Percentiles rank a stretch among this genome's conserved stretches.
phyloP scores from a whole-genome alignment of 1,284 basidiomycete genomes.

The Ganoderma resinaceum region DNA sequence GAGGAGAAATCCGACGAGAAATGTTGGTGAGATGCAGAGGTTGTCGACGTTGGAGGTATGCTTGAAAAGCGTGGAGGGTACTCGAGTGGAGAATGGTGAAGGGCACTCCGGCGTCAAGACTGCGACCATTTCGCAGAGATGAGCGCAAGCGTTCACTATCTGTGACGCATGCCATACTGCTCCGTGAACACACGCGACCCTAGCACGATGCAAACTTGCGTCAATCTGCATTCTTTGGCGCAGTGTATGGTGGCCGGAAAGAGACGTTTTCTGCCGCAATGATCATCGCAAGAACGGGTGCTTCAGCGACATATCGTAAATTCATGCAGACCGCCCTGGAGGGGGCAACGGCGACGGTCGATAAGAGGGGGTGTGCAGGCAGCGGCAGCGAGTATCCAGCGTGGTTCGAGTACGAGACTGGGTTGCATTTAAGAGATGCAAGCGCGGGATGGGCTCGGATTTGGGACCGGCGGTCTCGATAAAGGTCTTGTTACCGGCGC shows the following conservation, averaged over 20 bases:
- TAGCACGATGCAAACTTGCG: background rate
- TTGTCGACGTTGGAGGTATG: background rate
- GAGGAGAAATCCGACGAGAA: slow-evolving; percentile 8
- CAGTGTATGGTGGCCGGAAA: background rate
- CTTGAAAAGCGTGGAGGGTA: slow-evolving; percentile 10
- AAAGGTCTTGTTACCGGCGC: no score
- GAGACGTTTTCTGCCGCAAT: background rate
- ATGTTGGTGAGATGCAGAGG: slow-evolving; percentile 3
- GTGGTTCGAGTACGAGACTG: no score
- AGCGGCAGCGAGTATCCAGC: no score
- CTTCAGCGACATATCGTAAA: background rate
- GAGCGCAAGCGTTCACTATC: background rate
- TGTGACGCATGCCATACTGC: background rate
- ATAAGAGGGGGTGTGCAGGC: no score
- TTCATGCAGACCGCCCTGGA: background rate
- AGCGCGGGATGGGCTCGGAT: no score
- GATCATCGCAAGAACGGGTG: background rate
- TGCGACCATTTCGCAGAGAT: slow-evolving; percentile 7
- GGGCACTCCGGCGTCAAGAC: slow-evolving; percentile 10
- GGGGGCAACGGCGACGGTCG: background rate
- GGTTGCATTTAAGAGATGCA: no score
- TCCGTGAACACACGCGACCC: background rate
- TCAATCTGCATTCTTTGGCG: background rate
- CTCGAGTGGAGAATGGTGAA: background rate
- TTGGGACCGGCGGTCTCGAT: no score